Evolutionary conservation across 2,329 filamentous ascomycete species (phyloP).

Genomic region (Claviceps cyperi): DNA sequence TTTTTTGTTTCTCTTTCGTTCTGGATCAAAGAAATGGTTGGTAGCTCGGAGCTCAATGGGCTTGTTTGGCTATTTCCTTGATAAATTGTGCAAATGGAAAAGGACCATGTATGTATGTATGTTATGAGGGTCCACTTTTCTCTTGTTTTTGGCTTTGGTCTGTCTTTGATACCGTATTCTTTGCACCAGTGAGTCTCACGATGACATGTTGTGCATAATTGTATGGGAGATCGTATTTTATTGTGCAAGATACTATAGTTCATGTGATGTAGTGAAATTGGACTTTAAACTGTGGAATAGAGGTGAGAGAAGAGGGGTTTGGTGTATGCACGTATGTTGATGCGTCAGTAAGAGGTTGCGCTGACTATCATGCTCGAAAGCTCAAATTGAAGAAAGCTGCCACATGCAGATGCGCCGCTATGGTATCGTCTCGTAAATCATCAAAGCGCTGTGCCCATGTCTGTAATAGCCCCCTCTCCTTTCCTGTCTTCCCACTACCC

Average conservation of each 20-base stretch:
- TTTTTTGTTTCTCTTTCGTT: neutral
- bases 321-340: neutral
- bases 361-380: neutral
- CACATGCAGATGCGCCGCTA: conserved; percentile 1
- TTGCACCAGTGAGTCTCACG: neutral
- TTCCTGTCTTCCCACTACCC: neutral
- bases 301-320: neutral
- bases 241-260: neutral
- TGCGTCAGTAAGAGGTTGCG: neutral
- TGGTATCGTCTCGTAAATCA: conserved; percentile 14
- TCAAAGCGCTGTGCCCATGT: conserved; percentile 7
- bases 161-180: neutral
- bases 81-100: neutral
- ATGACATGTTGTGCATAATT: neutral
- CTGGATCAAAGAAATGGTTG: neutral
- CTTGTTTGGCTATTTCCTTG: neutral
- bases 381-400: neutral
- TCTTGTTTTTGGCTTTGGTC: neutral
- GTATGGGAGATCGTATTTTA: neutral
- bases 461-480: neutral
- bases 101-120: neutral
- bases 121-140: too few relatives aligned
- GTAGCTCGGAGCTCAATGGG: neutral
- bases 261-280: neutral
- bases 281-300: neutral